These are phyloP conservation scores for Ophiostoma sp. DNA, from an alignment of 2,329 filamentous ascomycete species.

Conservation along the genomic window DNA sequence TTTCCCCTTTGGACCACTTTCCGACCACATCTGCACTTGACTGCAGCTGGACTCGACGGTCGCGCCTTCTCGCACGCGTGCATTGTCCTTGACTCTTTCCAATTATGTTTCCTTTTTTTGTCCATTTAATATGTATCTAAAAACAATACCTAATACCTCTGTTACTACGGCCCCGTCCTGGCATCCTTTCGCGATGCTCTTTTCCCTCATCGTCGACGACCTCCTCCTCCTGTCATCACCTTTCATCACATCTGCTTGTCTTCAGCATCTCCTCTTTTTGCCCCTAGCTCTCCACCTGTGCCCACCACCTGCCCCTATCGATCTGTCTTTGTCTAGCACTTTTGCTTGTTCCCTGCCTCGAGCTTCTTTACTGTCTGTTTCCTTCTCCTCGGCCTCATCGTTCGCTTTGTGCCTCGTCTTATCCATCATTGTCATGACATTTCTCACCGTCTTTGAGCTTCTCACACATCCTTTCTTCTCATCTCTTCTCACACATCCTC, in stretches of 20 bases:
- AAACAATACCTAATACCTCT: background rate
- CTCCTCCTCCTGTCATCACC: background rate
- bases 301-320: background rate
- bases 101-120: background rate
- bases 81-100: too few species aligned
- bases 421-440: too few species aligned
- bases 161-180: background rate
- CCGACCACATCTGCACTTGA: too few species aligned
- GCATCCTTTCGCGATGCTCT: slow-evolving; percentile 1
- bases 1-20: too few species aligned
- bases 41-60: too few species aligned
- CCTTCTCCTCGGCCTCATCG: background rate
- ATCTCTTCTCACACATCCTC: background rate
- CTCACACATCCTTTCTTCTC: background rate
- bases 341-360: background rate
- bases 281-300: background rate
- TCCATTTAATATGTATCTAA: background rate
- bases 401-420: too few species aligned
- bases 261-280: too few species aligned
- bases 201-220: background rate
- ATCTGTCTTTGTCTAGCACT: background rate
- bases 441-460: too few species aligned
- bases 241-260: slow-evolving; percentile 4
- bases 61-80: too few species aligned
- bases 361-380: background rate